Evolutionary conservation across 2,329 filamentous ascomycete species (phyloP).

Genomic region (Zalaria sp.): DNA sequence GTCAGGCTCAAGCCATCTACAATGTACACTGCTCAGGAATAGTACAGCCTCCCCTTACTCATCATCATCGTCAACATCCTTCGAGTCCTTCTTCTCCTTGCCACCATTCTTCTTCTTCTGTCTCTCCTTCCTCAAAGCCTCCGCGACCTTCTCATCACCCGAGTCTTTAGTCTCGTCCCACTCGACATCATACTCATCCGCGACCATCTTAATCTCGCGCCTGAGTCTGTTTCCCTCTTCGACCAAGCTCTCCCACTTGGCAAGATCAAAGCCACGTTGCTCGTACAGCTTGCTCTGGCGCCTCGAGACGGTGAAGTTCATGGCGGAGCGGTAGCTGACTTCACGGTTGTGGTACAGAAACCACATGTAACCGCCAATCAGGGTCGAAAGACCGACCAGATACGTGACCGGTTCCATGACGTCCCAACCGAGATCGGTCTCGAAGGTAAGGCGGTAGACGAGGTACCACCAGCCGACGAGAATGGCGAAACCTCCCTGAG

Average conservation of each 20-base stretch:
- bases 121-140: constrained; percentile 37
- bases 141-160: constrained; percentile 37
- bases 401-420: constrained; percentile 86
- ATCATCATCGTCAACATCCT: no score
- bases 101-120: constrained; percentile 17
- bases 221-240: constrained; percentile 67
- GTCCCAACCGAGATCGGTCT: constrained; percentile 75
- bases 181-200: constrained; percentile 78
- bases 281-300: constrained; percentile 68
- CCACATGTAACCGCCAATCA: constrained; percentile 87
- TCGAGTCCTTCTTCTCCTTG: no score
- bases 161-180: constrained; percentile 63
- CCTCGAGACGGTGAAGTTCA: constrained; percentile 72
- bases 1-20: no score
- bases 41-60: no score
- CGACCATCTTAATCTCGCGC: constrained; percentile 65
- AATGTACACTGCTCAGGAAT: no score
- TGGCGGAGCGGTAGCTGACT: constrained; percentile 70
- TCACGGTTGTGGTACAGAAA: constrained; percentile 88
- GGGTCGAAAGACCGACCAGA: constrained; percentile 67
- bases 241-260: constrained; percentile 63
- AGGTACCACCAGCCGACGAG: constrained; percentile 67
- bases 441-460: constrained; percentile 56
- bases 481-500: constrained; percentile 62
- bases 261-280: constrained; percentile 58